Evolutionary conservation across 2,329 filamentous ascomycete genomes (phyloP).

Genomic region (Sphaerostilbella broomeana): DNA sequence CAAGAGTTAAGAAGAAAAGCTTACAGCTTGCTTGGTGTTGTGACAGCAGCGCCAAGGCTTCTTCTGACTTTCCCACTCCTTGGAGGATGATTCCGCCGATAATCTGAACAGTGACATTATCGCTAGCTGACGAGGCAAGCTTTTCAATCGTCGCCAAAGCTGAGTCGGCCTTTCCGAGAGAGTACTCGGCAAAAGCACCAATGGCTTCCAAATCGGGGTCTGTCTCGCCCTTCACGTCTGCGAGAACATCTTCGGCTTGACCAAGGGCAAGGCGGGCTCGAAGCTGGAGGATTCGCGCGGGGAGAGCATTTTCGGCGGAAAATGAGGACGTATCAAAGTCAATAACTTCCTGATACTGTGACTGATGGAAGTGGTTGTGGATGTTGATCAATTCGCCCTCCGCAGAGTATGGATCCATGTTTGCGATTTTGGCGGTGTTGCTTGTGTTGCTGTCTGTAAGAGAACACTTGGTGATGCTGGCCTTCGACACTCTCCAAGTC

Average conservation of each 20-base stretch:
- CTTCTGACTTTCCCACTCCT: constrained; percentile 72
- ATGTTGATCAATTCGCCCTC: constrained; percentile 68
- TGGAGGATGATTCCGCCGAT: constrained; percentile 77
- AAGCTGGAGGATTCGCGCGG: constrained; percentile 70
- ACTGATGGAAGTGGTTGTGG: constrained; percentile 66
- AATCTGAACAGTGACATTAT: constrained; percentile 77
- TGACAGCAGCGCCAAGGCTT: constrained; percentile 70
- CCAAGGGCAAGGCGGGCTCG: constrained; percentile 80
- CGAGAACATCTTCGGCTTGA: constrained; percentile 65
- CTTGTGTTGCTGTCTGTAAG: constrained; percentile 4
- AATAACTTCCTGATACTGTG: constrained; percentile 79
- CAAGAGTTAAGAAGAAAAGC: constrained; percentile 20
- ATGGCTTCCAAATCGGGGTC: constrained; percentile 72
- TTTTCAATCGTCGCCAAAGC: constrained; percentile 59
- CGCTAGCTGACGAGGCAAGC: constrained; percentile 58
- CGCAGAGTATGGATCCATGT: constrained; percentile 64
- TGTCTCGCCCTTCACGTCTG: constrained; percentile 58
- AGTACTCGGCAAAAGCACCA: constrained; percentile 64
- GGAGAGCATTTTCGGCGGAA: constrained; percentile 68
- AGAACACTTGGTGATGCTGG: constrained; percentile 6
- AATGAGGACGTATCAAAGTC: constrained; percentile 79
- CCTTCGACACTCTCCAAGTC: constrained; percentile 4
- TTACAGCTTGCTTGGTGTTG: constrained; percentile 82
- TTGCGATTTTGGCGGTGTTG: constrained; percentile 18
- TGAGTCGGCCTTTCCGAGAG: constrained; percentile 51